These are phyloP conservation scores for Hypoxylon fragiforme DNA, from an alignment of 495 filamentous ascomycete species.

Conservation along the genomic window DNA sequence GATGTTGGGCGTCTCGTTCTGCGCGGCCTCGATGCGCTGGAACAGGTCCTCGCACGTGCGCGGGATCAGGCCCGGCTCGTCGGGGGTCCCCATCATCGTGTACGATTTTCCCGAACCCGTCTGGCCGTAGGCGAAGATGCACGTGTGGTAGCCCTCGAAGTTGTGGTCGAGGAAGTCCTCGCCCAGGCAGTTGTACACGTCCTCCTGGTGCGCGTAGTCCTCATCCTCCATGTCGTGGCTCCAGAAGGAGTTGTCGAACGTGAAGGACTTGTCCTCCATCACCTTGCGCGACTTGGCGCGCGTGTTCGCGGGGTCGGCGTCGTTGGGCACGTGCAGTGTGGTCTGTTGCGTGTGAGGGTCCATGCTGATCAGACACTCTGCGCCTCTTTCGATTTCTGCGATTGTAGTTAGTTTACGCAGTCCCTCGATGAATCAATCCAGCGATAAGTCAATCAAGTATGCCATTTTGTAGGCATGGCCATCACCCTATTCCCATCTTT, in stretches of 20 bases:
- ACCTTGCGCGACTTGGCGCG: constrained; percentile 73
- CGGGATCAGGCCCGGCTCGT: constrained; percentile 87
- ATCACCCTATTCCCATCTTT: too few species aligned
- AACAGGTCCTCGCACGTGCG: constrained; percentile 98
- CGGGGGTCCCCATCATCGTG: constrained; percentile 96
- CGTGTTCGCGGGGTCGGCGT: constrained; percentile 65
- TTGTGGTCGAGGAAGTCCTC: constrained; percentile 99
- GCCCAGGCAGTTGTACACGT: constrained; percentile 91
- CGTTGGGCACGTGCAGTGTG: constrained; percentile 69
- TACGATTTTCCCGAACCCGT: constrained; percentile 98
- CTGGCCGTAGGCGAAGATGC: constrained; percentile 98
- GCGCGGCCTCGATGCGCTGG: constrained; percentile 84
- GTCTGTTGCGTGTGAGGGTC: constrained; percentile 82
- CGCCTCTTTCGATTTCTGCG: constrained; percentile 76
- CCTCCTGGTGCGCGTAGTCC: constrained; percentile 68
- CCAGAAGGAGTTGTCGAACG: constrained; percentile 98
- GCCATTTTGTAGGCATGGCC: too few species aligned
- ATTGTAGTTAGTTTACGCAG: not conserved
- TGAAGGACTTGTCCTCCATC: constrained; percentile 86
- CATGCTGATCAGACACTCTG: constrained; percentile 88
- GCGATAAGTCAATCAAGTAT: too few species aligned
- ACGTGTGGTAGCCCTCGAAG: constrained; percentile 98
- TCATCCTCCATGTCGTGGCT: constrained; percentile 75
- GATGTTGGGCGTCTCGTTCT: constrained; percentile 74
- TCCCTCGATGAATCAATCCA: not conserved